A percentile compares a stretch with the other conserved stretches of the same genome.
Evolutionary conservation across 305 asterid species (phyloP).

Genomic region (Solanum chacoense): DNA sequence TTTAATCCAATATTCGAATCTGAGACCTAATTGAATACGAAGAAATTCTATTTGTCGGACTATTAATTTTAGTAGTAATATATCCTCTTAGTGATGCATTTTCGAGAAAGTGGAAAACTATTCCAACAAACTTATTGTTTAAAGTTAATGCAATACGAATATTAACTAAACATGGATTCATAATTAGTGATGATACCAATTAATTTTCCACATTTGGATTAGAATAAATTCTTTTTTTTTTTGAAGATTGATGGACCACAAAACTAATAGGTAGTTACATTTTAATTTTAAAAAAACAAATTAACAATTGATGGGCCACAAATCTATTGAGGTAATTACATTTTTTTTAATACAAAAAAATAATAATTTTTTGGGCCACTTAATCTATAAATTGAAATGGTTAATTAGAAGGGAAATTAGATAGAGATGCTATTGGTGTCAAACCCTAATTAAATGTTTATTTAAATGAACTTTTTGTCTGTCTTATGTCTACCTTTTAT

Average conservation of each 20-base stretch:
- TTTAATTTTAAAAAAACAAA: background rate
- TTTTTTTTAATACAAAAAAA: background rate
- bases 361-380: background rate
- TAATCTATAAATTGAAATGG: background rate
- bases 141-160: background rate
- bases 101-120: background rate
- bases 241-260: background rate
- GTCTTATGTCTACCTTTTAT: background rate
- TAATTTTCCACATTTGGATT: background rate
- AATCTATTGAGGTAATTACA: background rate
- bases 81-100: background rate
- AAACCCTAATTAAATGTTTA: background rate
- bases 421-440: background rate
- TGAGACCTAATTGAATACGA: background rate
- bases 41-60: background rate
- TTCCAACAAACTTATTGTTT: background rate
- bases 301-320: background rate
- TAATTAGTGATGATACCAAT: background rate
- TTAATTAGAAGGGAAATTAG: background rate
- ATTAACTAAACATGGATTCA: background rate
- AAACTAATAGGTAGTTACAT: background rate
- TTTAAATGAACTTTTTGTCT: background rate
- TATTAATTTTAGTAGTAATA: background rate
- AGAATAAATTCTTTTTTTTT: background rate
- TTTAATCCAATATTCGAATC: accelerated